Conservation (phyloP, 495 filamentous ascomycete genomes). For the Tuber brumale region DNA sequence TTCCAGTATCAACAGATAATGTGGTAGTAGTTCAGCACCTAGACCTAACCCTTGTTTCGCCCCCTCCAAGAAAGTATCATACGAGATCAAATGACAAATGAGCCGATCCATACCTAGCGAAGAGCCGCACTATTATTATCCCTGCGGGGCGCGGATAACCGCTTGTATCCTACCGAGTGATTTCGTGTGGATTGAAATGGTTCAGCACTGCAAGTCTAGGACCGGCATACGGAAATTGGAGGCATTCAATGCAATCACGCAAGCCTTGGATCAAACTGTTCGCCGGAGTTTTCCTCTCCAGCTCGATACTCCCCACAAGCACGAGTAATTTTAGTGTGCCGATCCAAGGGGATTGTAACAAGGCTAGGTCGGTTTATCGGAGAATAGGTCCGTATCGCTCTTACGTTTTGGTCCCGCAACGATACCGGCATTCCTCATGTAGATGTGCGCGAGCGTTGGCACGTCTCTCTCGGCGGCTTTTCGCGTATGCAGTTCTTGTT, state of each 20-base stretch:
- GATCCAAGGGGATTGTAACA: not conserved
- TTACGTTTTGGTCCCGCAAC: not conserved
- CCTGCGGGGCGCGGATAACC: not conserved
- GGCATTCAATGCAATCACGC: not conserved
- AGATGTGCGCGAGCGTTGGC: not conserved
- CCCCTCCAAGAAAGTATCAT: not conserved
- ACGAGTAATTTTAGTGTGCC: not conserved
- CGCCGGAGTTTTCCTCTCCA: not conserved
- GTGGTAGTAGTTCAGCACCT: not conserved
- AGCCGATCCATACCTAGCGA: not conserved
- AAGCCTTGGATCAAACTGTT: not conserved
- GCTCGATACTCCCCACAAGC: not conserved
- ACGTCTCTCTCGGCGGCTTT: not conserved
- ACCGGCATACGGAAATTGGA: not conserved
- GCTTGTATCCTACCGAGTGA: slow-evolving; percentile 3
- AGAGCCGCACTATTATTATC: not conserved
- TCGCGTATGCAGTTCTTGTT: not conserved
- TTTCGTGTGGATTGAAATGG: not conserved
- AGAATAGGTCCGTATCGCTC: not conserved
- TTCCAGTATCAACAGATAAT: no score
- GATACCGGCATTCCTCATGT: not conserved
- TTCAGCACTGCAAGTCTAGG: not conserved
- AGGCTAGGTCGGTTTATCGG: not conserved
- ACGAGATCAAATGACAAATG: not conserved
- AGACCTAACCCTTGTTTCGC: not conserved